Conservation (phyloP, 2,329 filamentous ascomycete species). For the Penicillium sp. region DNA sequence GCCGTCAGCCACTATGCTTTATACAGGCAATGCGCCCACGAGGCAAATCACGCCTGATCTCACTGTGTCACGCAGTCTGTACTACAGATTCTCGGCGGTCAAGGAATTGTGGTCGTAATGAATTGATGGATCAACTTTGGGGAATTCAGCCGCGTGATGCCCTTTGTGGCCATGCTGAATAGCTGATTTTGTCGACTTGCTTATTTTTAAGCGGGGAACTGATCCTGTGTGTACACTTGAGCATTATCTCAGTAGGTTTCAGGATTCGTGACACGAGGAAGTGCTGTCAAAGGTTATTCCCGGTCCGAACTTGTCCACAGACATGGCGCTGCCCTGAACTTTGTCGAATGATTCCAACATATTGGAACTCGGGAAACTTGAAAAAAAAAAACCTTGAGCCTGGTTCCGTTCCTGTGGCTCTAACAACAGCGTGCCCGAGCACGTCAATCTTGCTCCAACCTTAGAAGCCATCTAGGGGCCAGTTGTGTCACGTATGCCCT, state of each 20-base stretch:
- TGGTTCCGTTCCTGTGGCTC: neutral
- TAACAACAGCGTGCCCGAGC: neutral
- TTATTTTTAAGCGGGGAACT: neutral
- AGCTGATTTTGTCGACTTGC: constrained; percentile 8
- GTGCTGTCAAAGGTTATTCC: constrained; percentile 7
- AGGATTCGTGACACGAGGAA: constrained; percentile 10
- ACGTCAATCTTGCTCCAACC: neutral
- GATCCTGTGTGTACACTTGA: neutral
- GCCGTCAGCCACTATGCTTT: constrained; percentile 5
- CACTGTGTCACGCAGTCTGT: constrained; percentile 25
- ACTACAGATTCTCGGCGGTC: constrained; percentile 13
- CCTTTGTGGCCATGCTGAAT: neutral
- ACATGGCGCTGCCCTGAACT: constrained; percentile 2
- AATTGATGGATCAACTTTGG: constrained; percentile 4
- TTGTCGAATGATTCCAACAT: neutral
- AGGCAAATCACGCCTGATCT: constrained; percentile 16
- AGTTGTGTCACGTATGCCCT: neutral
- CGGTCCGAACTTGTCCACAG: neutral
- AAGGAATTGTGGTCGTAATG: constrained; percentile 12
- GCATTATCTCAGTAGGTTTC: neutral
- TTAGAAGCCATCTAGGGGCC: neutral
- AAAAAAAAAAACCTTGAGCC: neutral
- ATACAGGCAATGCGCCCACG: constrained; percentile 14
- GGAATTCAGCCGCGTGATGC: constrained; percentile 14
- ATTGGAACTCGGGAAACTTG: neutral